Base-by-base conservation (phyloP, 805 yeast genomes). In the Barnettozyma sp. region DNA sequence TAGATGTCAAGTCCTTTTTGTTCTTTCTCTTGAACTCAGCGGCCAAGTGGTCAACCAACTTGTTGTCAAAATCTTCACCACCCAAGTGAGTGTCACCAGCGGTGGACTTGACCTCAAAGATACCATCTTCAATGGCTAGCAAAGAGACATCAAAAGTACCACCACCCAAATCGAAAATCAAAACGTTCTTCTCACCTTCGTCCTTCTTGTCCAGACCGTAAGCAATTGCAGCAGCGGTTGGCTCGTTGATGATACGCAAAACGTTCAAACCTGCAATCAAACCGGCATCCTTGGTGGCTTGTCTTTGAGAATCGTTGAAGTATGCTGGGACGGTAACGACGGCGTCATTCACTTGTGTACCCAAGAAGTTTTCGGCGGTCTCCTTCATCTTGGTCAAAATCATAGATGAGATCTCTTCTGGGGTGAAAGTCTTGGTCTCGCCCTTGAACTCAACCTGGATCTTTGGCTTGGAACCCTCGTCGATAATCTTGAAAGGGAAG, bases 1-100 rank as follows among this genome's bases (percentile, higher is more conserved):
- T 85, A 55, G 76, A 50, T 38, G 94, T 73, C 50, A 88, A 69
- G 65, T 87, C 97, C 75, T 84, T 84, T 84, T 84, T 84, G 81
- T 82, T 74, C 78, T 87, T 87, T 72, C 95, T 78, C 85, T 88
- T 87, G 81, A 87, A 87, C 71, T 87, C 96, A 62, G 78, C 78
- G 50, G 79, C 82, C 62, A 87, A 87, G 74, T 80, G 92, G 73
- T 73, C 84, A 48, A 87, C 95, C 60, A 87, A 78, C 70, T 95
- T 81, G 80, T 83, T 76, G 67, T 87, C 96, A 68, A 87, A 87
- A 71, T 87, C 96, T 72, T 87, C 95, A 20, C 32, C 32, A 29
- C 32, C 32, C 32, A 29, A 29, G 24, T 37, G 40, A 25, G 40
- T 37, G 20, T 37, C 60, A 53, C 63, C 63, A 6, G 63, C 63